Base-by-base conservation (phyloP, 139 green algal species). In the Chlorella sp. region DNA sequence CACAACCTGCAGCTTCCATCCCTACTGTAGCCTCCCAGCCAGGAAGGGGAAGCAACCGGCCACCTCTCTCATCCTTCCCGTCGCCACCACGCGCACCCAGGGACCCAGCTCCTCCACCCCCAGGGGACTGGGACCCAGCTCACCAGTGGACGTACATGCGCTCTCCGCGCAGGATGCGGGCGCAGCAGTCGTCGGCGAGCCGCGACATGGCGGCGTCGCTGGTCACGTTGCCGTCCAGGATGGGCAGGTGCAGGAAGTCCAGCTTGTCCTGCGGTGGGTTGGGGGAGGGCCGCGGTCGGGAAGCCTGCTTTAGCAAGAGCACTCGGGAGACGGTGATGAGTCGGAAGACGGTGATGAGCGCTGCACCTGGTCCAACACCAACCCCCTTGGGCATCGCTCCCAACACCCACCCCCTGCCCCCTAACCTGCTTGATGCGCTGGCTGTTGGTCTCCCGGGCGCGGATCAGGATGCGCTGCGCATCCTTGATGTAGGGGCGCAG, bases 401-500 rank as follows among this genome's bases (percentile, higher is more conserved):
- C 65, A 2, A n/a, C 14, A 13, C 8, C 41, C 2, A 6, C n/a
- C 36, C 30, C n/a, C 28, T 46, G 8, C 20, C 1, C n/a, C 20
- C 67, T 32, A 34, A 67, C 76, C 84, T 91, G 88, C 69, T 54
- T 72, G 46, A 96, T 95, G 60, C 85, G 83, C 3, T 81, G 80
- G 84, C 91, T 93, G 82, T 83, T 82, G 0, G 69, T 68, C 76
- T 93, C 91, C 43, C 94, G 87, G 0, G 94, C 93, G 43, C 84
- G 86, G 85, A 90, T 92, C 4, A 96, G 80, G 43, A 97, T 88
- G 26, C 74, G 76, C 87, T 97, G 94, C 24, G 94, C 94, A 75
- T 97, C 93, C 36, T 95, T 94, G 58, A 97, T 94, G 86, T 97
- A 96, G 9, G 94, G 93, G 41, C 94, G 87, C n/a, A 96, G 87